phyloP scores from a whole-genome alignment of 306 rosid genomes.

The Quercus ilex region DNA sequence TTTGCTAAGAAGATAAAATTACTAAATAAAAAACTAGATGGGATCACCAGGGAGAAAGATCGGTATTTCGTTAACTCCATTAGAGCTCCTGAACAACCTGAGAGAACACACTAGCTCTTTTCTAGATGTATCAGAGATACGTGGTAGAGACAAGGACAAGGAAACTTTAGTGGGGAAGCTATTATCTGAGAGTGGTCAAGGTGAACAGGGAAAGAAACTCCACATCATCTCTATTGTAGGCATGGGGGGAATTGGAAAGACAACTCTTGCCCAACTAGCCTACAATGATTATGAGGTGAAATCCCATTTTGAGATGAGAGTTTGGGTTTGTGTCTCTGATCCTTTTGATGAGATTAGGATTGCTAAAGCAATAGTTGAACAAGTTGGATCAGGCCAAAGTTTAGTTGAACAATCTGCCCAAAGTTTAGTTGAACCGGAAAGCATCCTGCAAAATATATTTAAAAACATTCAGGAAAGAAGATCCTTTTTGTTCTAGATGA shows the following conservation, averaged over 20 bases:
- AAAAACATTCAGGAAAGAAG: not conserved
- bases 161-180: not conserved
- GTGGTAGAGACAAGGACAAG: not conserved
- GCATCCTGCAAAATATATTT: not conserved
- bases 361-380: conserved; percentile 2
- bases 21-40: not conserved
- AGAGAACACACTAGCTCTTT: not conserved
- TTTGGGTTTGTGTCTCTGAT: conserved; percentile 9
- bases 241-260: conserved; percentile 13
- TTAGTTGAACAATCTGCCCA: not conserved
- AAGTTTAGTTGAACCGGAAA: not conserved
- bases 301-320: conserved; percentile 4
- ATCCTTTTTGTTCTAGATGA: not conserved
- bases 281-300: conserved; percentile 1
- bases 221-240: not conserved
- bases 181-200: no score
- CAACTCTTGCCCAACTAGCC: not conserved
- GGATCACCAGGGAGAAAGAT: not conserved
- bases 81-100: not conserved
- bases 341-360: not conserved
- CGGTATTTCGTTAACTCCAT: not conserved
- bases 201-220: not conserved
- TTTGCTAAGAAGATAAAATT: not conserved
- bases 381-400: no score
- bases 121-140: not conserved